Evolutionary conservation across 257 asterid species (phyloP), one percentile per base, ranked within the genome.

Genomic region (Solanum piurae): DNA sequence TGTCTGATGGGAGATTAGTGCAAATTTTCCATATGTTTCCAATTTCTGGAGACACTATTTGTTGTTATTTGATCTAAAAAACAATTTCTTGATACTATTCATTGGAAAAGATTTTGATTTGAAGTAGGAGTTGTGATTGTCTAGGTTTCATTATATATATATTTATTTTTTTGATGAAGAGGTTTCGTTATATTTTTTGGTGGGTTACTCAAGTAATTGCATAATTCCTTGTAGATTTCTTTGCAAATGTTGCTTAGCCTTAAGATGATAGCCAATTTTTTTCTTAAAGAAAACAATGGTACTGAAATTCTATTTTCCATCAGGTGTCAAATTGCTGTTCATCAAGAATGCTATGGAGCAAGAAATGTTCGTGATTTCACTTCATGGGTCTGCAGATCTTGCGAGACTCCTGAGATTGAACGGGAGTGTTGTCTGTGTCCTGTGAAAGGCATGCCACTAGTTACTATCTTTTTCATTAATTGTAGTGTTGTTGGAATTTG

Each of bases 331-430:
- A 97, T 97, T 89, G 99, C 99, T 27, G 99, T 97, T 73, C 99
- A 97, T 94, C 99, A 97, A 93, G 99, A 96, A 90, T 97, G 99
- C 92, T 97, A 97, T 91, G 99, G 99, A 88, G 99, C 99, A 86
- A 93, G 97, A 89, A 93, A 97, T 89, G 98, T 96, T 89, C 92
- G 91, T 88, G 99, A 96, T 93, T 93, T 97, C 89, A 95, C 99
- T 90, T 95, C 99, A 83, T 97, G 99, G 99, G 99, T 97, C 87
- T 97, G 99, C 90, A 92, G 93, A 89, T 92, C 98, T 71, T 97
- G 99, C n/a, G 99, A 96, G 94, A 95, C 98, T 77, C 99, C 99
- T 87, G 94, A 95, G 72, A 92, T 96, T 83, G 98, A 97, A 93
- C 94, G 99, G 88, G 94, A 97, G 88, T 97, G 99, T 74, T 97